Percentiles rank a stretch among this genome's conserved stretches.
These are phyloP conservation scores for Russula griseocarnosa DNA, from an alignment of 768 basidiomycete genomes.

Conservation along the genomic window DNA sequence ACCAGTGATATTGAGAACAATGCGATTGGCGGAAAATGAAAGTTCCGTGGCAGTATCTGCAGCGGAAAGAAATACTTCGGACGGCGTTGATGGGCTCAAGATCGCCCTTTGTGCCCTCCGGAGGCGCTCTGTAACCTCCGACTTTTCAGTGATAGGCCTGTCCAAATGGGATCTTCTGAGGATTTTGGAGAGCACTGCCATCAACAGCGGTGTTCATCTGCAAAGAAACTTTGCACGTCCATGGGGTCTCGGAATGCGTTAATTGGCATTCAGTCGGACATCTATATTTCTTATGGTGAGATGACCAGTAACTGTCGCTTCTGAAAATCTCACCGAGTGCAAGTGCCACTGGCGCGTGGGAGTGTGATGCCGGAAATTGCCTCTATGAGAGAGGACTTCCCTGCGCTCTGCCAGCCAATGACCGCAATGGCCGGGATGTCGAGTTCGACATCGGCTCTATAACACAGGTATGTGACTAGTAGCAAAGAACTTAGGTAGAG, in stretches of 20 bases:
- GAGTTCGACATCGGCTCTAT: slow-evolving; percentile 61
- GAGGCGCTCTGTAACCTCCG: slow-evolving; percentile 60
- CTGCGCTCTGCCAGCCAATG: slow-evolving; percentile 67
- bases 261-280: slow-evolving; percentile 40
- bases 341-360: slow-evolving; percentile 68
- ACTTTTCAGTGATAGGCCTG: slow-evolving; percentile 45
- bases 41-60: slow-evolving; percentile 31
- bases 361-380: slow-evolving; percentile 69
- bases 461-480: slow-evolving; percentile 3
- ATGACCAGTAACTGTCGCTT: background rate
- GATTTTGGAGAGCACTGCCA: slow-evolving; percentile 36
- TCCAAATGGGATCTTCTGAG: slow-evolving; percentile 31
- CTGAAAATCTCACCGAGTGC: slow-evolving; percentile 52
- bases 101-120: slow-evolving; percentile 63
- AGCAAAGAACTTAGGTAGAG: background rate
- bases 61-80: slow-evolving; percentile 40
- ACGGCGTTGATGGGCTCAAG: slow-evolving; percentile 47
- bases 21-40: slow-evolving; percentile 38
- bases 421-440: slow-evolving; percentile 72
- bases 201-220: slow-evolving; percentile 32
- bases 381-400: slow-evolving; percentile 76
- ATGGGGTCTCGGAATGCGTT: slow-evolving; percentile 31
- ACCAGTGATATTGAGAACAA: slow-evolving; percentile 41
- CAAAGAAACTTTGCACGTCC: slow-evolving; percentile 37
- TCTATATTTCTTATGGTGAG: slow-evolving; percentile 27